Evolutionary conservation across 139 green algal genomes (phyloP).

Genomic region (Tetraselmis chui): DNA sequence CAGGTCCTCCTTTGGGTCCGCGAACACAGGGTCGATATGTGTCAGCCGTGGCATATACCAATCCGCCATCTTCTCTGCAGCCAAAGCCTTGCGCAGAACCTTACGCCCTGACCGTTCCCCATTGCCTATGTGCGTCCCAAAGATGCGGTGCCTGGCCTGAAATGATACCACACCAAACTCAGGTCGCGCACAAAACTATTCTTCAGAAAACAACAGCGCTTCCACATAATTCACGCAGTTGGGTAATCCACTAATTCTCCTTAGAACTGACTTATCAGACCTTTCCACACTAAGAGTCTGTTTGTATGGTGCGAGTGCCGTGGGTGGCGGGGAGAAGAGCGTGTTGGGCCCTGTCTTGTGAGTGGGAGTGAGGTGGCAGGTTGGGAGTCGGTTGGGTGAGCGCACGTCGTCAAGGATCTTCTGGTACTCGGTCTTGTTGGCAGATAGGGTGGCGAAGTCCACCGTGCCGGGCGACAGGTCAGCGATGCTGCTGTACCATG

Average conservation of each 20-base stretch:
- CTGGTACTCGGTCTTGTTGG: neutral
- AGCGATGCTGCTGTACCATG: neutral
- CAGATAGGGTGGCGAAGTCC: neutral
- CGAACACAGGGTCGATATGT: slow-evolving; percentile 43
- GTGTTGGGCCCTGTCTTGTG: too few relatives aligned
- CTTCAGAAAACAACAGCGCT: too few relatives aligned
- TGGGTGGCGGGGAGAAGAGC: too few relatives aligned
- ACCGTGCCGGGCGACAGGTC: neutral
- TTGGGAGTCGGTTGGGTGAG: too few relatives aligned
- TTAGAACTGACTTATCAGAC: too few relatives aligned
- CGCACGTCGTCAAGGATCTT: neutral
- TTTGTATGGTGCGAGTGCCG: too few relatives aligned
- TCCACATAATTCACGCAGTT: too few relatives aligned
- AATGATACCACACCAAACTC: too few relatives aligned
- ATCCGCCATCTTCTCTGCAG: slow-evolving; percentile 32
- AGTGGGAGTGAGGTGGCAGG: too few relatives aligned
- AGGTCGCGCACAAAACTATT: too few relatives aligned
- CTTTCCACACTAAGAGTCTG: too few relatives aligned
- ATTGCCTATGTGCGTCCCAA: slow-evolving; percentile 58
- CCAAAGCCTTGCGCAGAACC: slow-evolving; percentile 40
- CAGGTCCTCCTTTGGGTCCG: slow-evolving; percentile 35
- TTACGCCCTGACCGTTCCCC: slow-evolving; percentile 54
- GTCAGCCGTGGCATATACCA: slow-evolving; percentile 43
- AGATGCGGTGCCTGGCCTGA: slow-evolving; percentile 35
- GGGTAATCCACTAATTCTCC: too few relatives aligned